A percentile compares a stretch with the other conserved stretches of the same genome.
Conservation (phyloP, 2,329 filamentous ascomycete species). For the Magnaporthales sp. region DNA sequence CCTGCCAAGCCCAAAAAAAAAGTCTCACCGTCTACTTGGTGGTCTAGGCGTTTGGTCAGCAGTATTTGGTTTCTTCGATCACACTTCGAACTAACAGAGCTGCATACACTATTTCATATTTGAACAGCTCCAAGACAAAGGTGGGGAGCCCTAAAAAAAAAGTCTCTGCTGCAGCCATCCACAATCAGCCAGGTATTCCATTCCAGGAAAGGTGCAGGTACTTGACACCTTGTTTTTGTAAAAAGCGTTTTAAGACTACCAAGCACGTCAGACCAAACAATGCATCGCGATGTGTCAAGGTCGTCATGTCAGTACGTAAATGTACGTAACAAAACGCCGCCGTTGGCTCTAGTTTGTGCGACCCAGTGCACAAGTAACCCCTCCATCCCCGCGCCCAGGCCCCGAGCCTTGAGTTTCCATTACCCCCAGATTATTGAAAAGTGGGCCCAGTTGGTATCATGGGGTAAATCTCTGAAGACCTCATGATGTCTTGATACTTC, state of each 20-base stretch:
- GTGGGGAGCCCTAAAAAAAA: not conserved
- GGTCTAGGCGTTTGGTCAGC: not conserved
- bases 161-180: not conserved
- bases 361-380: conserved; percentile 9
- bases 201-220: not conserved
- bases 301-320: conserved; percentile 8
- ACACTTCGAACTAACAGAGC: not conserved
- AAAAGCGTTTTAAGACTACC: not conserved
- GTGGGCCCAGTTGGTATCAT: not conserved
- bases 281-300: conserved; percentile 9
- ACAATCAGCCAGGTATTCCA: not conserved
- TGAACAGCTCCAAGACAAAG: not conserved
- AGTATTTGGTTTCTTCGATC: not conserved
- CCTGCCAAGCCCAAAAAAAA: not conserved
- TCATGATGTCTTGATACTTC: conserved; percentile 6
- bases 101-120: not conserved
- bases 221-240: not conserved
- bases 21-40: not conserved
- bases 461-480: conserved; percentile 2
- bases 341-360: not conserved
- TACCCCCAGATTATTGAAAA: conserved; percentile 18
- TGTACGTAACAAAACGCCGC: conserved; percentile 6
- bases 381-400: conserved; percentile 9
- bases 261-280: not conserved
- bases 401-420: conserved; percentile 15